These are phyloP conservation scores for Acacia melanoxylon DNA, from an alignment of 306 rosid genomes.

Conservation along the genomic window DNA sequence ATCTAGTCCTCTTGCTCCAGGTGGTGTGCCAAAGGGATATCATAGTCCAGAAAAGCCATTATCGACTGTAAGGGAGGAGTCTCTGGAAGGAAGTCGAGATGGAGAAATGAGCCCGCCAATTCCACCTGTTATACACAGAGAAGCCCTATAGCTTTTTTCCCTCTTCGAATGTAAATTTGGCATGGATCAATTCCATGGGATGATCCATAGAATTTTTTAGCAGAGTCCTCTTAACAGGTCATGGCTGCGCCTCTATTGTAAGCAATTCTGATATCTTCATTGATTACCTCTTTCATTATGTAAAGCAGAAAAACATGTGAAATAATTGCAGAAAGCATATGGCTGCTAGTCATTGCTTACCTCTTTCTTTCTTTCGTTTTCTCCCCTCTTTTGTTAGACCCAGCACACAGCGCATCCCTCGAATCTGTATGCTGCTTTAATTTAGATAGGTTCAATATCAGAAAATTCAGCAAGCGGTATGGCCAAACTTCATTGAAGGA, in stretches of 20 bases:
- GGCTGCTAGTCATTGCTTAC: neutral
- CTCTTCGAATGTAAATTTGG: neutral
- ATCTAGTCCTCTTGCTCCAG: slow-evolving; percentile 40
- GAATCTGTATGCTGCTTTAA: slow-evolving; percentile 3
- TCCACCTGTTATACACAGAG: slow-evolving; percentile 58
- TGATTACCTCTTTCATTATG: neutral
- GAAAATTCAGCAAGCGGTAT: neutral
- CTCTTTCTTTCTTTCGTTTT: neutral
- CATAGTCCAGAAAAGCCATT: slow-evolving; percentile 45
- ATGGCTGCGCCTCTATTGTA: neutral
- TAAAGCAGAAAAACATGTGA: neutral
- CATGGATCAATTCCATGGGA: slow-evolving; percentile 10
- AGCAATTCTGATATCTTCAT: neutral
- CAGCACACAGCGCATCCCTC: neutral
- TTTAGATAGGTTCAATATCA: neutral
- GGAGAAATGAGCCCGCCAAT: slow-evolving; percentile 76
- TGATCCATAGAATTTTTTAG: slow-evolving; percentile 6
- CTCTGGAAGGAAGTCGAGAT: slow-evolving; percentile 44
- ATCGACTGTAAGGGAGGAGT: slow-evolving; percentile 47
- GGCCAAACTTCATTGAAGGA: neutral
- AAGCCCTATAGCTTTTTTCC: slow-evolving; percentile 21
- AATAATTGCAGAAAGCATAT: neutral
- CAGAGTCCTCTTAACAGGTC: neutral
- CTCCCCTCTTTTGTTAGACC: neutral
- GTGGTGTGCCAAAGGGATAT: slow-evolving; percentile 32